These are phyloP conservation scores for Coffea eugenioides DNA, from an alignment of 257 asterid genomes.

Conservation along the genomic window DNA sequence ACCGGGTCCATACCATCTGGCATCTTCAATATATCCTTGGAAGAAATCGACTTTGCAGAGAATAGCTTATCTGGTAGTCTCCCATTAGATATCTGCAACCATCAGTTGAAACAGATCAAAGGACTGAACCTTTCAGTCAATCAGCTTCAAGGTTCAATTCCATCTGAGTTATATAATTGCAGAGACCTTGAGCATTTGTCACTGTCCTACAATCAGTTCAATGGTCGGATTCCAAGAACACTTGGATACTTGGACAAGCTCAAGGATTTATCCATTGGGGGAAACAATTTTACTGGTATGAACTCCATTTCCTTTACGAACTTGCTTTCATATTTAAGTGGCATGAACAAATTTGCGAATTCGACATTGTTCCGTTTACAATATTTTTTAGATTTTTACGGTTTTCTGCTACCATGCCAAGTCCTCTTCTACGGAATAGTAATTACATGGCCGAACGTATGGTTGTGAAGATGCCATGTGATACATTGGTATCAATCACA, in stretches of 20 bases:
- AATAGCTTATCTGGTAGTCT: slow-evolving; percentile 30
- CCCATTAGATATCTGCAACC: slow-evolving; percentile 21
- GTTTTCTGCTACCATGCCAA: too few relatives aligned
- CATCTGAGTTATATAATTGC: slow-evolving; percentile 27
- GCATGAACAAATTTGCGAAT: too few relatives aligned
- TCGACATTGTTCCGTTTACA: too few relatives aligned
- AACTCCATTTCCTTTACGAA: not conserved
- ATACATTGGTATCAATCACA: too few relatives aligned
- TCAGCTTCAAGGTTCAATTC: slow-evolving; percentile 35
- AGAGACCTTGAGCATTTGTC: slow-evolving; percentile 22
- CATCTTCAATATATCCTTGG: slow-evolving; percentile 28
- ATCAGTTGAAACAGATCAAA: slow-evolving; percentile 2
- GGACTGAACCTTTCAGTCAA: slow-evolving; percentile 14
- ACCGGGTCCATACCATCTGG: slow-evolving; percentile 26
- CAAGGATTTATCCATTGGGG: slow-evolving; percentile 17
- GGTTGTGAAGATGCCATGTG: too few relatives aligned
- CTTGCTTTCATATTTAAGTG: too few relatives aligned
- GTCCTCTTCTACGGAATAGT: too few relatives aligned
- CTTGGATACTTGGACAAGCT: slow-evolving; percentile 24
- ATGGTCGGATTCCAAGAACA: slow-evolving; percentile 33
- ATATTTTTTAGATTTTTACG: too few relatives aligned
- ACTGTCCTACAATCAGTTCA: slow-evolving; percentile 33
- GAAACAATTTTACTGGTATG: slow-evolving; percentile 22
- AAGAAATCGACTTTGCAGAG: slow-evolving; percentile 4
- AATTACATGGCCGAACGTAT: too few relatives aligned